phyloP scores from a whole-genome alignment of 768 basidiomycete genomes.

The Daedaleopsis sinensis region DNA sequence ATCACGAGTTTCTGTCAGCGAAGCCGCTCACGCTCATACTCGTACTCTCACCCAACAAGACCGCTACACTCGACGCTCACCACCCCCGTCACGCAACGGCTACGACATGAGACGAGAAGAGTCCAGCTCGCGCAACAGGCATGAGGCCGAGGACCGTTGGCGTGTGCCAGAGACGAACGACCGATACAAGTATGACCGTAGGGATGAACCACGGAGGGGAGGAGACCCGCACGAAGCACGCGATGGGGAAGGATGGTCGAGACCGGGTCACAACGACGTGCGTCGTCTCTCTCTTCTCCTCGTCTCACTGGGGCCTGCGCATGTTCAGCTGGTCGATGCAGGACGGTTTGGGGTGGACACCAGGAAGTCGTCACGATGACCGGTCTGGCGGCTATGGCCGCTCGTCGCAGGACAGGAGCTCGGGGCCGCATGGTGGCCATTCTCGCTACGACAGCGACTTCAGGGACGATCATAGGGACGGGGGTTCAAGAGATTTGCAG shows the following conservation, averaged over 20 bases:
- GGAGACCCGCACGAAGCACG: conserved; percentile 14
- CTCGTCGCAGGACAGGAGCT: conserved; percentile 10
- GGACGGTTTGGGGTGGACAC: conserved; percentile 15
- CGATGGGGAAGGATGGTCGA: conserved; percentile 17
- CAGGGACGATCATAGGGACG: conserved; percentile 44
- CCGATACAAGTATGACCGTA: conserved; percentile 13
- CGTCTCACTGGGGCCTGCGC: not conserved
- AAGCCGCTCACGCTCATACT: conserved; percentile 8
- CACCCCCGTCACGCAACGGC: conserved; percentile 49
- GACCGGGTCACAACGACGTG: conserved; percentile 18
- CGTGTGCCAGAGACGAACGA: conserved; percentile 43
- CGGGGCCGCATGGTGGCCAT: not conserved
- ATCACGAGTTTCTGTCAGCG: conserved; percentile 17
- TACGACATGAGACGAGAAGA: conserved; percentile 48
- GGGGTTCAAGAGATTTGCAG: conserved; percentile 40
- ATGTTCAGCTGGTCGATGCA: conserved; percentile 13
- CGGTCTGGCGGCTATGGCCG: conserved; percentile 16
- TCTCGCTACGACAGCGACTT: conserved; percentile 41
- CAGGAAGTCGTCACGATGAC: conserved; percentile 14
- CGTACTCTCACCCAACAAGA: conserved; percentile 23
- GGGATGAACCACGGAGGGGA: conserved; percentile 15
- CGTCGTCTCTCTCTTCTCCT: conserved; percentile 4
- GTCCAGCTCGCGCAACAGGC: conserved; percentile 50
- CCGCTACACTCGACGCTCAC: conserved; percentile 37
- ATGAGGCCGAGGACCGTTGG: conserved; percentile 54